Evolutionary conservation across 768 basidiomycete species (phyloP).

Genomic region (Gloeostereum incarnatum): DNA sequence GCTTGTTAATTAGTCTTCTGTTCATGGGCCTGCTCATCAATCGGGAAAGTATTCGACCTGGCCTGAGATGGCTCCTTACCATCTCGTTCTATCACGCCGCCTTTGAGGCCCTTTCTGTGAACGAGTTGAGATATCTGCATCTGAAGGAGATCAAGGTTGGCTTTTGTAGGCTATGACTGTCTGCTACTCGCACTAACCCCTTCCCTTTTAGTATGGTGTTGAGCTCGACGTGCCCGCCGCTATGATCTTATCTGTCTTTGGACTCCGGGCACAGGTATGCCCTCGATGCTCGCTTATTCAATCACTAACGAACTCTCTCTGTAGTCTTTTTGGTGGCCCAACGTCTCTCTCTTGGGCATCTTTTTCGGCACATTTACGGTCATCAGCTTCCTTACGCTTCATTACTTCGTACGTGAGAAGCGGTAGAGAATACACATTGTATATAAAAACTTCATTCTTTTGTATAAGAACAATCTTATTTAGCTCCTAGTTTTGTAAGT

Average conservation of each 20-base stretch:
- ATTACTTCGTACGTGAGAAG: conserved; percentile 85
- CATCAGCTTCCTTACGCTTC: conserved; percentile 69
- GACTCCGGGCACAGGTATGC: conserved; percentile 72
- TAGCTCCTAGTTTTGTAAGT: neutral
- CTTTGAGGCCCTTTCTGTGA: conserved; percentile 96
- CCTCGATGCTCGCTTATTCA: conserved; percentile 11
- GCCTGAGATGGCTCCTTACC: conserved; percentile 81
- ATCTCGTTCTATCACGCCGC: conserved; percentile 98
- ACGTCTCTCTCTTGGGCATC: conserved; percentile 75
- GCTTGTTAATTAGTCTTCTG: conserved; percentile 51
- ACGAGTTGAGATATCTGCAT: conserved; percentile 90
- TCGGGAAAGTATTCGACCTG: conserved; percentile 68
- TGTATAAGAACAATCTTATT: conserved; percentile 27
- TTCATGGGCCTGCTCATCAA: conserved; percentile 97
- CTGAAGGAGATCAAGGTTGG: conserved; percentile 83
- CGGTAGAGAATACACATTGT: conserved; percentile 19
- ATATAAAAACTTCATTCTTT: conserved; percentile 13
- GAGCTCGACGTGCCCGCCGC: conserved; percentile 96
- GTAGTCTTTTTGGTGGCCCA: conserved; percentile 97
- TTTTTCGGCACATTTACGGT: conserved; percentile 79
- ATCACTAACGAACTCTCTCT: neutral
- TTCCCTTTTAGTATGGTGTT: conserved; percentile 70
- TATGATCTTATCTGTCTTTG: conserved; percentile 90
- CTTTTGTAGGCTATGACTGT: neutral
- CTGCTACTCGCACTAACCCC: conserved; percentile 1